Evolutionary conservation across 176 grass and related monocot species (phyloP).

Genomic region (Phoenix roebelenii): DNA sequence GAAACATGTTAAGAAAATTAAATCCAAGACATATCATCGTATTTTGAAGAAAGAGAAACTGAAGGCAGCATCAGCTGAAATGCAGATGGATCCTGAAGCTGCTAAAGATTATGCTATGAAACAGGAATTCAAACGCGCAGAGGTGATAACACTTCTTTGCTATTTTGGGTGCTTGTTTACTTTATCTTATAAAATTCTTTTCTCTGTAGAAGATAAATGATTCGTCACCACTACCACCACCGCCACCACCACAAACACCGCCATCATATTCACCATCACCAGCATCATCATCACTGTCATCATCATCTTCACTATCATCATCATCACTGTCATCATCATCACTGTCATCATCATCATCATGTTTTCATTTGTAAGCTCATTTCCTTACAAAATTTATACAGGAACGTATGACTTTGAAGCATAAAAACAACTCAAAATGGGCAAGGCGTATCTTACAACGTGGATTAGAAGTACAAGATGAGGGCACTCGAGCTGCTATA

Average conservation of each 20-base stretch:
- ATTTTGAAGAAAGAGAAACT: constrained; percentile 77
- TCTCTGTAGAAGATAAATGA: no score
- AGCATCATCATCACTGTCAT: no score
- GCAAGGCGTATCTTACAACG: constrained; percentile 72
- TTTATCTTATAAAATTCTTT: no score
- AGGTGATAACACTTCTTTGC: constrained; percentile 28
- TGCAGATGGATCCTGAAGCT: constrained; percentile 68
- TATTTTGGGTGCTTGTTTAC: no score
- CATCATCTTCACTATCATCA: no score
- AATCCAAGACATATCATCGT: constrained; percentile 91
- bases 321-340: no score
- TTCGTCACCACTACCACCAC: no score
- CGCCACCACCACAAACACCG: no score
- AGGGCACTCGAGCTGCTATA: constrained; percentile 77
- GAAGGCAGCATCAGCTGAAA: constrained; percentile 48
- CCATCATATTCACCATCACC: no score
- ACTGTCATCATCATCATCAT: no score
- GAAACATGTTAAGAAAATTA: constrained; percentile 93
- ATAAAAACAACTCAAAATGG: constrained; percentile 89
- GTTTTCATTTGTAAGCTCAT: no score
- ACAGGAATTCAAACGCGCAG: constrained; percentile 80
- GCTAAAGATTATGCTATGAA: constrained; percentile 64
- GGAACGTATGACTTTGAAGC: constrained; percentile 88
- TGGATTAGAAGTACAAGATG: constrained; percentile 75
- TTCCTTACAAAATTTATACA: constrained; percentile 21